phyloP scores from a whole-genome alignment of 371 early-diverging fungal genomes.

The Zychaea mexicana region DNA sequence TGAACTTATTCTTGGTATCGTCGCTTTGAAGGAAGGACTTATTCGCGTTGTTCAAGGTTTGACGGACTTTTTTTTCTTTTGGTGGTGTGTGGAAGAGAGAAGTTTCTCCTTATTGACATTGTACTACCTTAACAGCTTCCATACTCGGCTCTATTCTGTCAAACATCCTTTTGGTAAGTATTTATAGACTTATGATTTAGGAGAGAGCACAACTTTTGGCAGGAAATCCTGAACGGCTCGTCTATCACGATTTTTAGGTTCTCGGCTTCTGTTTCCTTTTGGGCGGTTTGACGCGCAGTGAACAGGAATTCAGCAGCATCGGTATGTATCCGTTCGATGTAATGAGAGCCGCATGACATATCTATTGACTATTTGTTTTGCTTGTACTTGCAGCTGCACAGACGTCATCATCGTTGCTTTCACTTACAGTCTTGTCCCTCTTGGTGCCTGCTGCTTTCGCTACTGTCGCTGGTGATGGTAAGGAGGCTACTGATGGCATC shows the following conservation, averaged over 20 bases:
- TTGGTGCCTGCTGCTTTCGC: slow-evolving; percentile 85
- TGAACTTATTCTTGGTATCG: slow-evolving; percentile 79
- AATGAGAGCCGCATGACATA: slow-evolving; percentile 19
- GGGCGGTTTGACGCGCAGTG: slow-evolving; percentile 59
- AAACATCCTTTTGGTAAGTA: slow-evolving; percentile 41
- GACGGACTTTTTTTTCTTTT: slow-evolving; percentile 1
- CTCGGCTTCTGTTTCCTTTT: slow-evolving; percentile 15
- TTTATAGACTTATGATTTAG: slow-evolving; percentile 33
- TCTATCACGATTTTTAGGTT: no score
- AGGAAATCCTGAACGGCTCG: no score
- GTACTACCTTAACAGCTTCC: slow-evolving; percentile 29
- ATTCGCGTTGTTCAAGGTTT: slow-evolving; percentile 83
- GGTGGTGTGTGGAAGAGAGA: background rate
- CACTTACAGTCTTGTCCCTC: slow-evolving; percentile 74
- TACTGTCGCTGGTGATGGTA: slow-evolving; percentile 32
- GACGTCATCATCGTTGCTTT: slow-evolving; percentile 77
- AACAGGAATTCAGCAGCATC: slow-evolving; percentile 50
- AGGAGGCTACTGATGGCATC: slow-evolving; percentile 40
- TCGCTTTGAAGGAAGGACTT: slow-evolving; percentile 80
- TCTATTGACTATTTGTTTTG: background rate
- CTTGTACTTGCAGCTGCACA: slow-evolving; percentile 58
- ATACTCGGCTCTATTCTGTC: slow-evolving; percentile 48
- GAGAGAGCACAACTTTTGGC: no score
- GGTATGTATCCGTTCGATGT: slow-evolving; percentile 29
- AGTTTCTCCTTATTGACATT: background rate